phyloP scores from a whole-genome alignment of 2,329 filamentous ascomycete genomes.

The Penicillium janthinellum region DNA sequence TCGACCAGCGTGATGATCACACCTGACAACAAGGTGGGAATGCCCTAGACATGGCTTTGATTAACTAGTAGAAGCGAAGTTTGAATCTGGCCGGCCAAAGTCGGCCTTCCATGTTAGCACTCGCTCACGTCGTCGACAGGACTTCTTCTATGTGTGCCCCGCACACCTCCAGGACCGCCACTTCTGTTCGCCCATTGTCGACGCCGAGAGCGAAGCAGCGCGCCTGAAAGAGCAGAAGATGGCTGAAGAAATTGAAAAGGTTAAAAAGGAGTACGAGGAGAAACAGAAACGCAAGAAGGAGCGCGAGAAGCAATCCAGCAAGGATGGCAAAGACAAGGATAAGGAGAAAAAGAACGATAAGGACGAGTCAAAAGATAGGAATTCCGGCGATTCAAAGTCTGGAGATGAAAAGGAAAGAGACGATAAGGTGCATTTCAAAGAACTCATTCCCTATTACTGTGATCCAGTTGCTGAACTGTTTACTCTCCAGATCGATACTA shows the following conservation, averaged over 20 bases:
- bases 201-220: slow-evolving; percentile 45
- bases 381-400: slow-evolving; percentile 42
- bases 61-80: too few species aligned
- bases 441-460: slow-evolving; percentile 3
- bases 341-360: slow-evolving; percentile 46
- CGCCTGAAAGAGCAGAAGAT: slow-evolving; percentile 48
- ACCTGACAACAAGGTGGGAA: slow-evolving; percentile 76
- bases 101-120: background rate
- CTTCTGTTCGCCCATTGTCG: slow-evolving; percentile 67
- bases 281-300: slow-evolving; percentile 72
- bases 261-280: slow-evolving; percentile 67
- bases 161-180: slow-evolving; percentile 78
- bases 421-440: slow-evolving; percentile 51
- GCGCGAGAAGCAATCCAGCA: slow-evolving; percentile 51
- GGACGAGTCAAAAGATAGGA: slow-evolving; percentile 44
- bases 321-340: slow-evolving; percentile 53
- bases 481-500: slow-evolving; percentile 38
- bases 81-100: background rate
- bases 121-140: slow-evolving; percentile 47
- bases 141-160: slow-evolving; percentile 90
- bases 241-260: slow-evolving; percentile 49
- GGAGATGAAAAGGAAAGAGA: slow-evolving; percentile 51
- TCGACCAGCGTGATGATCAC: slow-evolving; percentile 86
- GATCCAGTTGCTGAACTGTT: slow-evolving; percentile 1
- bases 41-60: background rate